phyloP scores from a whole-genome alignment of 176 grass and related monocot species.

The Cenchrus purpureus region DNA sequence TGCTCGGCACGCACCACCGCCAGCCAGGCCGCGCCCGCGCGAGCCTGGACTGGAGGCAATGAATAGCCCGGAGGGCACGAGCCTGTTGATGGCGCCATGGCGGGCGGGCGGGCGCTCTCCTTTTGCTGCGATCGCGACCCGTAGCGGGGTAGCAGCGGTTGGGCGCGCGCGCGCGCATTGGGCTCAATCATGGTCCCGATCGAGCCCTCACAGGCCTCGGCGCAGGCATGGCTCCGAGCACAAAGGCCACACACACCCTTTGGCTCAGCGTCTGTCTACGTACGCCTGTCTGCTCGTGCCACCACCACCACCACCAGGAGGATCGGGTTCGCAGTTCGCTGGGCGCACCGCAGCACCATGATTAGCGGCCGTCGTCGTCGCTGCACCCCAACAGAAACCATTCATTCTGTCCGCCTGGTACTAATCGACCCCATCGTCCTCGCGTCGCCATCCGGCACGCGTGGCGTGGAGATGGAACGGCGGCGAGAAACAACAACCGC shows the following conservation, averaged over 20 bases:
- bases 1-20: constrained; percentile 26
- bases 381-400: constrained; percentile 33
- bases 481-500: constrained; percentile 15
- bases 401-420: constrained; percentile 71
- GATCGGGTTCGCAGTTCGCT: background rate
- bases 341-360: constrained; percentile 47
- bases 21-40: background rate
- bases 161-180: background rate
- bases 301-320: background rate
- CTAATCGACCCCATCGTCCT: constrained; percentile 3
- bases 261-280: constrained; percentile 32
- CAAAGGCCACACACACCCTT: constrained; percentile 40
- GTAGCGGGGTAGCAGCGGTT: background rate
- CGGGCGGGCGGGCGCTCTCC: background rate
- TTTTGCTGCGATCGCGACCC: constrained; percentile 25
- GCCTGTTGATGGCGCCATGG: background rate
- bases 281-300: constrained; percentile 16
- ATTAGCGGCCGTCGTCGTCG: constrained; percentile 58
- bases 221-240: background rate
- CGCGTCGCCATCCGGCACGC: constrained; percentile 11
- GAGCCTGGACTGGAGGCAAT: constrained; percentile 50
- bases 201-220: background rate
- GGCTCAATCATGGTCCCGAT: constrained; percentile 66
- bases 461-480: background rate
- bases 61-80: constrained; percentile 59